These are phyloP conservation scores for Fraxinus cuspidata DNA, from an alignment of 257 asterid species.

Conservation along the genomic window DNA sequence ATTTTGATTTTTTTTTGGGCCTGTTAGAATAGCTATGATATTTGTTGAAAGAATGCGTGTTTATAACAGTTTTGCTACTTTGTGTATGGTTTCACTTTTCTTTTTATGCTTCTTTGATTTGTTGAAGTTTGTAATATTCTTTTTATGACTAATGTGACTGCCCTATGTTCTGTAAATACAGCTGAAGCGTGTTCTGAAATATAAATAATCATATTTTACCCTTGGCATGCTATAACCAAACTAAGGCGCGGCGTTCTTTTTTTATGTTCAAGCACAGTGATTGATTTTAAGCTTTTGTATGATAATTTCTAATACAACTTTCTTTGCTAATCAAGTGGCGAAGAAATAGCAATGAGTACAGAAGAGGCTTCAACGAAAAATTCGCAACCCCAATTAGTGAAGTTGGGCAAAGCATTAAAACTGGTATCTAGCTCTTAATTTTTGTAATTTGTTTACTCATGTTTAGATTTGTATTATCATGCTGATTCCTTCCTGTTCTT, in stretches of 20 bases:
- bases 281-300: not conserved
- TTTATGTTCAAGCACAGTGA: not conserved
- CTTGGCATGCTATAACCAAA: not conserved
- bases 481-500: constrained; percentile 3
- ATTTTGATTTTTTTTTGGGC: too few relatives aligned
- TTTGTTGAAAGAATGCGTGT: too few relatives aligned
- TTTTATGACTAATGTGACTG: not conserved
- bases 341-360: constrained; percentile 30
- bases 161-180: not conserved
- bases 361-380: constrained; percentile 47
- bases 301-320: too few relatives aligned
- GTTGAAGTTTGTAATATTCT: not conserved
- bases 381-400: constrained; percentile 53
- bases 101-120: not conserved
- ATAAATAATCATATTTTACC: not conserved
- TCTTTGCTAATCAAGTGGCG: constrained; percentile 40
- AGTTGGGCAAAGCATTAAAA: constrained; percentile 25
- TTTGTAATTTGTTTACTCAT: constrained; percentile 1
- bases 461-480: not conserved
- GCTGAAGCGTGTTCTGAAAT: not conserved
- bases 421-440: constrained; percentile 45
- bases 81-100: too few relatives aligned
- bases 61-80: too few relatives aligned
- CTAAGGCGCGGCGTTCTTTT: too few relatives aligned
- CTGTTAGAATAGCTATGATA: too few relatives aligned